Base-by-base conservation (phyloP, 371 early-diverging fungal species). In the Lichtheimia hyalospora region DNA sequence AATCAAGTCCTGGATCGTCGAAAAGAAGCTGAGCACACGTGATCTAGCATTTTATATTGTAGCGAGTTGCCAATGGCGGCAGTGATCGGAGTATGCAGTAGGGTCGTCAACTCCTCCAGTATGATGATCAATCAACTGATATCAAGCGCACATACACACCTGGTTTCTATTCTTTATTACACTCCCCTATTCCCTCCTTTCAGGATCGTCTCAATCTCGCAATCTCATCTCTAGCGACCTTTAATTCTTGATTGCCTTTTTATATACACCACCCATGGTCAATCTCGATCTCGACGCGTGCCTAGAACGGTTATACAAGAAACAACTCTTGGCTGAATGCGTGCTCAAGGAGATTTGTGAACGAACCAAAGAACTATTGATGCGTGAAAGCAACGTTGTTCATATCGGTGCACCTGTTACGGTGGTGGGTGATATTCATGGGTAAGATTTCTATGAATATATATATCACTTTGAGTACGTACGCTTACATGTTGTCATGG, bases 381-480 rank as follows among this genome's bases (percentile, higher is more conserved):
- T 90, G 69, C 71, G 82, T 24, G 99, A 99, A 70, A 89, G 91
- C 52, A 99, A 97, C 77, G 94, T 97, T 46, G 79, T 93, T 24
- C 85, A 85, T 57, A 88, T 99, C 46, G 78, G 82, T 18, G 89
- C 96, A 23, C 98, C 98, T 39, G 90, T 94, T 49, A 96, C 96
- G 0, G 89, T 98, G 5, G 96, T 96, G 40, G 99, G 99, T 14
- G 96, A 97, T 70, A 93, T 96, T 56, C 97, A 97, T 68, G 93
- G 96, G 91, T 91, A 83, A 68, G 61, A 10, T 16, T 2, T 25
- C 15, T 15, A 24, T 5, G 1, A n/a, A 7, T n/a, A 18, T 10
- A 0, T 46, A 12, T n/a, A n/a, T n/a, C n/a, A n/a, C n/a, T 2
- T 25, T 18, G 18, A 49, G 3, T 1, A 1, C 0, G 4, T 51